phyloP scores from a whole-genome alignment of 1,284 basidiomycete genomes.

The Athelia sp. region DNA sequence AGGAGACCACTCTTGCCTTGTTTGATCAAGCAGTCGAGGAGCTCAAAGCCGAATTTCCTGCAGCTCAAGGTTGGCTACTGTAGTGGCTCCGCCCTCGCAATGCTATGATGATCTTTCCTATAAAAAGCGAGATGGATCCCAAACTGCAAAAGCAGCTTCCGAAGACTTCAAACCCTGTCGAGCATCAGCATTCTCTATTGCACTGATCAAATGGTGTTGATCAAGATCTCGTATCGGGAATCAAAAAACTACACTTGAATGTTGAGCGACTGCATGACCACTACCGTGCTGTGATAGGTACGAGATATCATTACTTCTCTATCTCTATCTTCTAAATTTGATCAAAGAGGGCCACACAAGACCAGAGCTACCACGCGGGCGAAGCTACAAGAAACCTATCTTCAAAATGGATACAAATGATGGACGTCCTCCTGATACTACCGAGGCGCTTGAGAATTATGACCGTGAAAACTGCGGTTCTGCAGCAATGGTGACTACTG shows the following conservation, averaged over 20 bases:
- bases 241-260: conserved; percentile 10
- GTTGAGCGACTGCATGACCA: conserved; percentile 7
- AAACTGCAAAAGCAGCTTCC: neutral
- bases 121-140: neutral
- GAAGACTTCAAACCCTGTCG: conserved; percentile 6
- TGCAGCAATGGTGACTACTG: too few relatives aligned
- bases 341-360: too few relatives aligned
- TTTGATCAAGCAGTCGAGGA: neutral
- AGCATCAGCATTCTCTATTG: conserved; percentile 16
- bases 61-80: neutral
- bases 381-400: too few relatives aligned
- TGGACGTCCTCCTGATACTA: too few relatives aligned
- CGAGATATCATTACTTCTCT: too few relatives aligned
- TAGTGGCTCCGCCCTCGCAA: neutral
- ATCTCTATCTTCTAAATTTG: too few relatives aligned
- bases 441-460: too few relatives aligned
- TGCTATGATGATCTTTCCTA: neutral
- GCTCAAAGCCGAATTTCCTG: neutral
- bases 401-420: too few relatives aligned
- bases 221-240: conserved; percentile 10
- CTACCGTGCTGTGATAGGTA: conserved; percentile 2
- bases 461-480: too few relatives aligned
- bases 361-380: too few relatives aligned
- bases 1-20: neutral
- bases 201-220: conserved; percentile 15